These are phyloP conservation scores for Eucalyptus microcorys DNA, from an alignment of 345 rosid species.

Conservation along the genomic window DNA sequence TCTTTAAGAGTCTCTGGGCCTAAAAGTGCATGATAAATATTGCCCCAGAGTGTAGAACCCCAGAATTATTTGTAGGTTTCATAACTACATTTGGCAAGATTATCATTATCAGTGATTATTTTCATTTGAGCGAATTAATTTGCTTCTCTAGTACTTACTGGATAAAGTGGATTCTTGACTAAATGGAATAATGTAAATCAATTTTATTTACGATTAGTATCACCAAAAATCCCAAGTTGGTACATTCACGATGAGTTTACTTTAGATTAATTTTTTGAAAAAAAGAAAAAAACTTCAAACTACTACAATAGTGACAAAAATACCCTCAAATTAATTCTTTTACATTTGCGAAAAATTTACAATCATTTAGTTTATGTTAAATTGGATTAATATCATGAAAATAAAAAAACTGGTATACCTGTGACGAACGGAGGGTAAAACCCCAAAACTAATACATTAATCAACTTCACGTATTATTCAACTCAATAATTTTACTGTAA, in stretches of 20 bases:
- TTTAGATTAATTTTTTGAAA: no score
- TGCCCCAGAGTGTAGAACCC: fast-evolving
- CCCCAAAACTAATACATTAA: fast-evolving
- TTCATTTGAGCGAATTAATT: no score
- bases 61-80: no score
- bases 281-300: no score
- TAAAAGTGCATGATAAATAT: no score
- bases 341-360: not conserved
- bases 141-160: fast-evolving
- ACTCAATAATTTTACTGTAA: fast-evolving
- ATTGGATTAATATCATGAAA: fast-evolving
- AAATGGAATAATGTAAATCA: no score
- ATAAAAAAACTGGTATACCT: fast-evolving
- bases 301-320: no score
- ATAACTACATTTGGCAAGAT: not conserved
- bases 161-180: not conserved
- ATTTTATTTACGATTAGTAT: no score
- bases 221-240: fast-evolving
- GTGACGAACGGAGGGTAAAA: fast-evolving
- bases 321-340: no score
- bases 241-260: fast-evolving
- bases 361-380: no score
- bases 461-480: fast-evolving
- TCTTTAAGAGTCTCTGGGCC: fast-evolving
- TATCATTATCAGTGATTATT: fast-evolving